Percentiles rank a stretch among this genome's conserved stretches.
Evolutionary conservation across 345 rosid genomes (phyloP).

Genomic region (Dimocarpus longan): DNA sequence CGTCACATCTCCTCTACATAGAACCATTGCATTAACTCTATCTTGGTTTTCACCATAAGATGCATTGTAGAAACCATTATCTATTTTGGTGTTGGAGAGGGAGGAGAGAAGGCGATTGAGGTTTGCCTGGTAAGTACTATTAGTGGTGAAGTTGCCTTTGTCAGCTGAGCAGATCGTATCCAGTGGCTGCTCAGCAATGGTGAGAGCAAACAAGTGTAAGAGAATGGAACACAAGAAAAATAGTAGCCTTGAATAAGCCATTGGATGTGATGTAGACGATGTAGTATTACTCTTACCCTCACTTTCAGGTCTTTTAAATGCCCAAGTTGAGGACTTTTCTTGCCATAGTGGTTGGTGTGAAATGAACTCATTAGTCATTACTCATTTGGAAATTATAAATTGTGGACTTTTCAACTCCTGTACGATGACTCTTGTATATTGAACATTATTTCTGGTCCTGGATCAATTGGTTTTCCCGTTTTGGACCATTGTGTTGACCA

Average conservation of each 20-base stretch:
- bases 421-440: not conserved
- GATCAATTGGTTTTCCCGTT: no score
- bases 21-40: conserved; percentile 31
- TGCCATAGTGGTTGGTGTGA: not conserved
- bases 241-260: not conserved
- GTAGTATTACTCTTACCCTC: not conserved
- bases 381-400: no score
- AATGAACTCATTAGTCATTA: not conserved
- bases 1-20: conserved; percentile 48
- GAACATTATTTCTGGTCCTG: no score
- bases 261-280: no score
- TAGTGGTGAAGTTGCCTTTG: conserved; percentile 39
- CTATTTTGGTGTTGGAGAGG: conserved; percentile 20
- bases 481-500: not conserved
- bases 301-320: not conserved
- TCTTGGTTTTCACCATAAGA: conserved; percentile 30
- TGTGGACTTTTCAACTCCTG: not conserved
- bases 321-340: not conserved
- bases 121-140: conserved; percentile 36
- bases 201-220: not conserved
- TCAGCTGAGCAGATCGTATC: conserved; percentile 20
- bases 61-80: conserved; percentile 35
- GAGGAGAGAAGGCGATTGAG: conserved; percentile 32
- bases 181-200: not conserved
- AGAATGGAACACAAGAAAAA: not conserved